These are phyloP conservation scores for Epichloe baconii DNA, from an alignment of 2,329 filamentous ascomycete genomes.

Conservation along the genomic window DNA sequence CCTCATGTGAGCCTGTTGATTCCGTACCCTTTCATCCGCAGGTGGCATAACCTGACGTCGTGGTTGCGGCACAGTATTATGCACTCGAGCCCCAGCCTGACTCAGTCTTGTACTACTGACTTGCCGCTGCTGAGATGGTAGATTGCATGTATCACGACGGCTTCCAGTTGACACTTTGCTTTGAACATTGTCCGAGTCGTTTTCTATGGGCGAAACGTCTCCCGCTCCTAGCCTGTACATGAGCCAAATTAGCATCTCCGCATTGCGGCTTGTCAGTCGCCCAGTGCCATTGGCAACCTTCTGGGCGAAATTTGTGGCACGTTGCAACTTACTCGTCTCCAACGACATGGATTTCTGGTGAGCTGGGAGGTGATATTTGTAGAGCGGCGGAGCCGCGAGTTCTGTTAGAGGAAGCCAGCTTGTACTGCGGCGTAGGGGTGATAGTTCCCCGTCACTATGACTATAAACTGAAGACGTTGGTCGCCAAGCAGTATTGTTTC, in stretches of 20 bases:
- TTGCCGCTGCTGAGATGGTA: slow-evolving; percentile 6
- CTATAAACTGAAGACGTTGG: slow-evolving; percentile 44
- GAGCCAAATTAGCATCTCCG: not conserved
- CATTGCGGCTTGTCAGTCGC: not conserved
- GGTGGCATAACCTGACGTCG: not conserved
- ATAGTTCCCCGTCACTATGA: slow-evolving; percentile 19
- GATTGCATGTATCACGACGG: slow-evolving; percentile 7
- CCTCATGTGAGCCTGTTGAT: not conserved
- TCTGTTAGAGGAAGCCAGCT: slow-evolving; percentile 15
- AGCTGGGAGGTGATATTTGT: slow-evolving; percentile 43
- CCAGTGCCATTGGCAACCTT: not conserved
- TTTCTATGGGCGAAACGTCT: slow-evolving; percentile 42
- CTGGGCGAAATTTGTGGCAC: not conserved
- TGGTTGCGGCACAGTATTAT: not conserved
- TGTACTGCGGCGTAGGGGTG: slow-evolving; percentile 25
- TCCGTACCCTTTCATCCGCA: not conserved
- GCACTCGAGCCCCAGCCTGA: not conserved
- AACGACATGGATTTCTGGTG: slow-evolving; percentile 31
- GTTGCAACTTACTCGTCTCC: slow-evolving; percentile 27
- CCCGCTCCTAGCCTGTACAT: slow-evolving; percentile 12
- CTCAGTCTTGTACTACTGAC: not conserved
- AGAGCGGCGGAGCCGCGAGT: slow-evolving; percentile 28
- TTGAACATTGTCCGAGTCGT: slow-evolving; percentile 25
- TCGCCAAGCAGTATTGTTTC: slow-evolving; percentile 24
- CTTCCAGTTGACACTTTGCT: slow-evolving; percentile 9